Conservation (phyloP, 1,284 basidiomycete genomes). For the Naganishia cerealis region DNA sequence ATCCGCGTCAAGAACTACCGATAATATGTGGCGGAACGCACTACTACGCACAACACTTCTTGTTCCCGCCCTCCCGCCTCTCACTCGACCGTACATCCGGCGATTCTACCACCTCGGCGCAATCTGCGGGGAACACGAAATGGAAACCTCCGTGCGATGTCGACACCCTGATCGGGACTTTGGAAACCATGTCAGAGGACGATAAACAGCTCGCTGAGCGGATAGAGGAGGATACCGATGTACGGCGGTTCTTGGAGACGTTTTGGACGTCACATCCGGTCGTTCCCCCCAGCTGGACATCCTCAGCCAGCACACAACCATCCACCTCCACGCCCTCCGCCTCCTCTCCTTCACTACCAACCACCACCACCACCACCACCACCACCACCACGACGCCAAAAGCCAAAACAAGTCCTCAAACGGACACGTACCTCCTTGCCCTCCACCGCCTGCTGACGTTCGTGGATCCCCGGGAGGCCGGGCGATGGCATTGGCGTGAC, state of each 20-base stretch:
- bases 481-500: conserved; percentile 93
- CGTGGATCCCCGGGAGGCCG: conserved; percentile 74
- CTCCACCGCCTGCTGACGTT: conserved; percentile 68
- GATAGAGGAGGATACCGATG: conserved; percentile 1
- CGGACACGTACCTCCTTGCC: conserved; percentile 55
- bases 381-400: neutral
- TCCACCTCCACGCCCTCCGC: too few relatives aligned
- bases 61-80: conserved; percentile 70
- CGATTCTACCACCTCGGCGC: neutral
- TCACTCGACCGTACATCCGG: conserved; percentile 44
- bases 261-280: conserved; percentile 46
- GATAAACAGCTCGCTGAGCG: neutral
- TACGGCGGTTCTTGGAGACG: conserved; percentile 42
- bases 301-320: too few relatives aligned
- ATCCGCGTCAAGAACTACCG: conserved; percentile 60
- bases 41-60: conserved; percentile 89
- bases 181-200: neutral
- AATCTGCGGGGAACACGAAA: conserved; percentile 17
- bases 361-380: conserved; percentile 56
- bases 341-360: conserved; percentile 33
- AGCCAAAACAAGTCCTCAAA: neutral
- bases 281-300: conserved; percentile 45
- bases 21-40: conserved; percentile 93
- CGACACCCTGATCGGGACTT: neutral
- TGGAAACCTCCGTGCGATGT: conserved; percentile 6